A percentile compares a stretch with the other conserved stretches of the same genome.
phyloP scores from a whole-genome alignment of 2,329 filamentous ascomycete genomes.

The Bretziella fagacearum region DNA sequence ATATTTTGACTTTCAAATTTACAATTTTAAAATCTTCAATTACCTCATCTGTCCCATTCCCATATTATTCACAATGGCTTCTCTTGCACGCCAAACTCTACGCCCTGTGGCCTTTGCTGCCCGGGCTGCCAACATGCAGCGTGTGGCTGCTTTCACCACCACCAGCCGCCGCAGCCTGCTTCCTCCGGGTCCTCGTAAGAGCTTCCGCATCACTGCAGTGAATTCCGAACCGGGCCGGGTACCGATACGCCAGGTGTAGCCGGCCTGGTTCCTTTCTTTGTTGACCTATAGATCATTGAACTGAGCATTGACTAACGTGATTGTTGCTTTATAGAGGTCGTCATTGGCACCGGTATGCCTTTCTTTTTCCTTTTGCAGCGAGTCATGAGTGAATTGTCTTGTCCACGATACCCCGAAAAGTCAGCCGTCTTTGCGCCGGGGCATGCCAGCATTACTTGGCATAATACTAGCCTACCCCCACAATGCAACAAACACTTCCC shows the following conservation, averaged over 20 bases:
- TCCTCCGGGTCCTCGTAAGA: slow-evolving; percentile 68
- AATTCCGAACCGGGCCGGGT: not conserved
- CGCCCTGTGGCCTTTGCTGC: slow-evolving; percentile 25
- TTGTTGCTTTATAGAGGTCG: slow-evolving; percentile 37
- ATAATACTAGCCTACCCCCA: too few relatives aligned
- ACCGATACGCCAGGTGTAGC: not conserved
- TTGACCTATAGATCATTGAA: not conserved
- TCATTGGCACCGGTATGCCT: slow-evolving; percentile 55
- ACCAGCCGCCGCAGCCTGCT: slow-evolving; percentile 60
- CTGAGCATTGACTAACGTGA: slow-evolving; percentile 26
- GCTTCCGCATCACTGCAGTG: not conserved
- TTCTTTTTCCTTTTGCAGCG: not conserved
- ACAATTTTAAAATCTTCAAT: not conserved
- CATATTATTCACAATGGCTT: slow-evolving; percentile 31
- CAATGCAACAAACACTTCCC: too few relatives aligned
- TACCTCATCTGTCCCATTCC: not conserved
- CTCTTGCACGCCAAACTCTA: slow-evolving; percentile 36
- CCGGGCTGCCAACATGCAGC: slow-evolving; percentile 20
- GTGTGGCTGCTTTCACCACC: slow-evolving; percentile 73
- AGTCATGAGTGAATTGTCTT: not conserved
- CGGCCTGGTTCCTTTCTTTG: too few relatives aligned
- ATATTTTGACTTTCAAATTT: not conserved
- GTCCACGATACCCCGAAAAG: too few relatives aligned
- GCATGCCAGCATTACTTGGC: too few relatives aligned
- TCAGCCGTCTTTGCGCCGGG: too few relatives aligned